Conservation (phyloP, 1,284 basidiomycete genomes). For the Cronartium ribicola region DNA sequence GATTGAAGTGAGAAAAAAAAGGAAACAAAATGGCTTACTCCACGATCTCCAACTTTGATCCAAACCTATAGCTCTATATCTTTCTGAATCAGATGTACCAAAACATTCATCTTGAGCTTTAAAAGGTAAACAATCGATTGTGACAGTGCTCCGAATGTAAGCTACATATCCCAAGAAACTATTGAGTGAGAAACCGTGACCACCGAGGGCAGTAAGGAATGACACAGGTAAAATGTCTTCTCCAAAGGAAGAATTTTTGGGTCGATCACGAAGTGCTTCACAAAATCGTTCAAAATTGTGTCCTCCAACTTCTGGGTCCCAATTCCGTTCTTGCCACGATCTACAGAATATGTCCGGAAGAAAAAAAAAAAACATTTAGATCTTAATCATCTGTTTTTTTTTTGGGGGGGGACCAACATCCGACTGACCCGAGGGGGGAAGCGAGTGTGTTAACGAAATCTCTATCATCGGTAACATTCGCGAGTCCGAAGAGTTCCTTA, state of each 20-base stretch:
- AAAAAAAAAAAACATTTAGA: too few relatives aligned
- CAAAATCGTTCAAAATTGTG: background rate
- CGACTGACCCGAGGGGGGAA: background rate
- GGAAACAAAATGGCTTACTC: background rate
- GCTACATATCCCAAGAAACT: background rate
- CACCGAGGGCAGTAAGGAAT: too few relatives aligned
- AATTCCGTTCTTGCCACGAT: background rate
- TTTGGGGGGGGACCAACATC: background rate
- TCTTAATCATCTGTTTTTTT: background rate
- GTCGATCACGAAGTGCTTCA: background rate
- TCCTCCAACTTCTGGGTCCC: background rate
- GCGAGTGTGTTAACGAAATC: background rate
- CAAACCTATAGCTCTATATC: background rate
- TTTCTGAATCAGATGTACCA: background rate
- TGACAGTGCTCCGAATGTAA: background rate
- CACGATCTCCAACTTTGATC: constrained; percentile 6
- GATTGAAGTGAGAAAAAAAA: background rate
- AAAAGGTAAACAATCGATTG: too few relatives aligned
- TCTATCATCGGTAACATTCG: background rate
- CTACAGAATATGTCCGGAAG: background rate
- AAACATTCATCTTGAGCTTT: background rate
- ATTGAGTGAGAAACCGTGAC: background rate
- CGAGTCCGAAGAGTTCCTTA: background rate
- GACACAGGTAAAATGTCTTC: background rate
- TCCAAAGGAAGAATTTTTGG: background rate